Conservation (phyloP, 2,329 filamentous ascomycete species). For the Aspergillus sojae region DNA sequence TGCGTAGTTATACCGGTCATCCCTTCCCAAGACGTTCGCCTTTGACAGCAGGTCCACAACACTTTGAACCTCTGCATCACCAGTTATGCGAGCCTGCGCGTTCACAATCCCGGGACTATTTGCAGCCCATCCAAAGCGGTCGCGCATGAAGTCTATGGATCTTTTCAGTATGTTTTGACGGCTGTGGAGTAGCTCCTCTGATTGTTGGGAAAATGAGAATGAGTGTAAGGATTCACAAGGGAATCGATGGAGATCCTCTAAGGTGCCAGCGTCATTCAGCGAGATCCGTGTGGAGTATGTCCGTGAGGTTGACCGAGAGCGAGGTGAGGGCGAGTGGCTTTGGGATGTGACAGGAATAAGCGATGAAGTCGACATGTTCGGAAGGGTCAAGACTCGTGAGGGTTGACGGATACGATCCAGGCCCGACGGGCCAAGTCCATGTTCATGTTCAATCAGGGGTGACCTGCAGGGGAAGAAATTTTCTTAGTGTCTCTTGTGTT, state of each 20-base stretch:
- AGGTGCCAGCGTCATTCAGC: conserved; percentile 67
- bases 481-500: conserved; percentile 18
- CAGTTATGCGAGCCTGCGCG: conserved; percentile 78
- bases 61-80: conserved; percentile 83
- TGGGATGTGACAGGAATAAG: conserved; percentile 62
- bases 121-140: conserved; percentile 80
- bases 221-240: conserved; percentile 96
- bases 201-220: conserved; percentile 96
- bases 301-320: conserved; percentile 61
- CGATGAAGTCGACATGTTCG: conserved; percentile 64
- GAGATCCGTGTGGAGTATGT: conserved; percentile 58
- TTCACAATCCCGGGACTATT: conserved; percentile 75
- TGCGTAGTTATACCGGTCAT: conserved; percentile 47
- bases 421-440: conserved; percentile 81
- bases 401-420: conserved; percentile 90
- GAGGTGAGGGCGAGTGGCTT: conserved; percentile 71
- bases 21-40: conserved; percentile 75
- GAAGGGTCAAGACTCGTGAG: conserved; percentile 65
- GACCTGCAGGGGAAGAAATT: conserved; percentile 58
- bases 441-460: conserved; percentile 84
- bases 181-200: conserved; percentile 86
- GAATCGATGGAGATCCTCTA: conserved; percentile 89
- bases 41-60: conserved; percentile 87
- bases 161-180: conserved; percentile 91
- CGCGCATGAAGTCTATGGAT: conserved; percentile 95